Percentiles rank a stretch among this genome's conserved stretches.
phyloP scores from a whole-genome alignment of 257 asterid genomes.

The Vinca minor region DNA sequence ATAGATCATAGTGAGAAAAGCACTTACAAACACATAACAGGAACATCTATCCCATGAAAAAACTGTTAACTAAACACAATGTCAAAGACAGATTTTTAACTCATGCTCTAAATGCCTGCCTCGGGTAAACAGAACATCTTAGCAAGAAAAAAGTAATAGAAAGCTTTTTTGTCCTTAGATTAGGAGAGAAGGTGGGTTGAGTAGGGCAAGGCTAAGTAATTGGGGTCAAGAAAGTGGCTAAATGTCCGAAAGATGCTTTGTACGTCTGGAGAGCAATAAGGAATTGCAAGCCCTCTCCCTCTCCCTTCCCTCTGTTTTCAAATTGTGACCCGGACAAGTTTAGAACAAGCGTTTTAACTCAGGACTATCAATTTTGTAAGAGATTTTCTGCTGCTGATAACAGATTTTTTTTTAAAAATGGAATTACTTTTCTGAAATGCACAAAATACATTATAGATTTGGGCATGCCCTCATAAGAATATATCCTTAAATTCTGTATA shows the following conservation, averaged over 20 bases:
- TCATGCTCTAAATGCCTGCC: not conserved
- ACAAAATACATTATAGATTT: too few species aligned
- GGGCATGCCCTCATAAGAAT: not conserved
- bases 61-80: not conserved
- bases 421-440: too few species aligned
- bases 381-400: too few species aligned
- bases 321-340: not conserved
- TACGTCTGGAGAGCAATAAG: not conserved
- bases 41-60: not conserved
- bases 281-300: not conserved
- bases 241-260: not conserved
- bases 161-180: too few species aligned
- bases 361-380: too few species aligned
- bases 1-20: slow-evolving; percentile 12
- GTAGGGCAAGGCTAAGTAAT: not conserved
- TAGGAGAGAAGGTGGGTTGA: not conserved
- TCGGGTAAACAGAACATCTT: not conserved
- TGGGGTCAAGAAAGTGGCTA: not conserved
- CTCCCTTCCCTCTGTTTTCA: too few species aligned
- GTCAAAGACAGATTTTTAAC: too few species aligned
- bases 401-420: too few species aligned
- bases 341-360: not conserved
- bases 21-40: not conserved
- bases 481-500: not conserved
- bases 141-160: slow-evolving; percentile 8